Percentiles rank a stretch among this genome's conserved stretches.
Conservation (phyloP, 768 basidiomycete species). For the Podaxis sp. region DNA sequence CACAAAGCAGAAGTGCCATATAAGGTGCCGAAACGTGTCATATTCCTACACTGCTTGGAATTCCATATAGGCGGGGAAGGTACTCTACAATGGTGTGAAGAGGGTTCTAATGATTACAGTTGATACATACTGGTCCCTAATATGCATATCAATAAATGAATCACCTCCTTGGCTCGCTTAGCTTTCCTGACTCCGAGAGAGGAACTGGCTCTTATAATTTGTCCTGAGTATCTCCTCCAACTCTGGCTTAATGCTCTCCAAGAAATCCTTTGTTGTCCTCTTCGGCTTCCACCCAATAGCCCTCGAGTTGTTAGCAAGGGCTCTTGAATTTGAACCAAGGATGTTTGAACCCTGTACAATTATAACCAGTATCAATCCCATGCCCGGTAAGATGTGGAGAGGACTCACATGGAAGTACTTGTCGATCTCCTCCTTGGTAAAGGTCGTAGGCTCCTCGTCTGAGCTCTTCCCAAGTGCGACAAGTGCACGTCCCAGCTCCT, state of each 20-base stretch:
- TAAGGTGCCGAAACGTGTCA: too few relatives aligned
- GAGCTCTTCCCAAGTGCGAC: conserved; percentile 35
- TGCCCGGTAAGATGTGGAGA: background rate
- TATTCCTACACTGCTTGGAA: too few relatives aligned
- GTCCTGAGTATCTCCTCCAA: conserved; percentile 26
- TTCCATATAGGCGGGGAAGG: too few relatives aligned
- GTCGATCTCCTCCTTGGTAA: conserved; percentile 45
- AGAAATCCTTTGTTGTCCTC: conserved; percentile 47
- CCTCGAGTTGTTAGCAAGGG: conserved; percentile 39
- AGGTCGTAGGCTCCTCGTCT: conserved; percentile 41
- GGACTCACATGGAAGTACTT: conserved; percentile 31
- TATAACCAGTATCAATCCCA: background rate
- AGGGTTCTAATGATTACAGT: too few relatives aligned
- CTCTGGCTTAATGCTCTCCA: conserved; percentile 47
- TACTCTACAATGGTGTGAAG: too few relatives aligned
- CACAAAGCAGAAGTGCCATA: too few relatives aligned
- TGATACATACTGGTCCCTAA: too few relatives aligned
- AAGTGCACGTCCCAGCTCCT: conserved; percentile 39
- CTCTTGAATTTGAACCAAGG: conserved; percentile 39
- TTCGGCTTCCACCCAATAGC: conserved; percentile 54
- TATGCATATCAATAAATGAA: too few relatives aligned
- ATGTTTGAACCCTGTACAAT: conserved; percentile 14
- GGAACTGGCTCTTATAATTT: background rate
- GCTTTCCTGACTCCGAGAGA: too few relatives aligned
- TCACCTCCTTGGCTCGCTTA: too few relatives aligned